A percentile compares a stretch with the other conserved stretches of the same genome.
phyloP scores from a whole-genome alignment of 2,329 filamentous ascomycete species.

The Ophiostoma tasmaniense region DNA sequence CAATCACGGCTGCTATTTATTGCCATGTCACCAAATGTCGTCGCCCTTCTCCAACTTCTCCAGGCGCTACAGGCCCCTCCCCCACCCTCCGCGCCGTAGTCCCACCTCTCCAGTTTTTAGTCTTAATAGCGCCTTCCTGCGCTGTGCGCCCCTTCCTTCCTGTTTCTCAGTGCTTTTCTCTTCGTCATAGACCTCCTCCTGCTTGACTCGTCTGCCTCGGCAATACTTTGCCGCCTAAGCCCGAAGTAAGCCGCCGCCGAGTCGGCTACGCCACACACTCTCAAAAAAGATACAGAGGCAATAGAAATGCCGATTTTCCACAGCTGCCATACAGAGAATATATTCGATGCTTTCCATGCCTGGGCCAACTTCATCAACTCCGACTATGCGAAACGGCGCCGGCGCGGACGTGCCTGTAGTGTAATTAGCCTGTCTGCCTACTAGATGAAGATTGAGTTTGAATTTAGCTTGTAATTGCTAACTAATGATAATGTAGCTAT shows the following conservation, averaged over 20 bases:
- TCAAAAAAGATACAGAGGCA: neutral
- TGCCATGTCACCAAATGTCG: neutral
- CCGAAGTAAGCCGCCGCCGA: neutral
- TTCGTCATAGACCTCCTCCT: neutral
- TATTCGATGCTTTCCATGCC: neutral
- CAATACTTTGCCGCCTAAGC: neutral
- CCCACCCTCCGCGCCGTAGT: neutral
- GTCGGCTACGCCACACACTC: neutral
- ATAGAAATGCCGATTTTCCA: neutral
- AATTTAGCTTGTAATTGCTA: neutral
- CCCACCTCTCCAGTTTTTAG: slow-evolving; percentile 5
- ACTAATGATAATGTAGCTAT: neutral
- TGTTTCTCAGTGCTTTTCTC: neutral
- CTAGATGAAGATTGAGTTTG: neutral
- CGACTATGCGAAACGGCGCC: neutral
- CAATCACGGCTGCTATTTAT: neutral
- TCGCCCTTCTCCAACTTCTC: slow-evolving; percentile 6
- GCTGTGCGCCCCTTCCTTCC: neutral
- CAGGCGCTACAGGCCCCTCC: slow-evolving; percentile 2
- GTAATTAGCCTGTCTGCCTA: neutral
- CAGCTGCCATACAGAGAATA: neutral
- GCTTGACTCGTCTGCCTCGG: neutral
- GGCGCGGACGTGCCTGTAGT: neutral
- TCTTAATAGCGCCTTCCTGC: neutral
- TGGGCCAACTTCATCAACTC: neutral